Evolutionary conservation across 768 basidiomycete species (phyloP).

Genomic region (Steccherinum ochraceum): DNA sequence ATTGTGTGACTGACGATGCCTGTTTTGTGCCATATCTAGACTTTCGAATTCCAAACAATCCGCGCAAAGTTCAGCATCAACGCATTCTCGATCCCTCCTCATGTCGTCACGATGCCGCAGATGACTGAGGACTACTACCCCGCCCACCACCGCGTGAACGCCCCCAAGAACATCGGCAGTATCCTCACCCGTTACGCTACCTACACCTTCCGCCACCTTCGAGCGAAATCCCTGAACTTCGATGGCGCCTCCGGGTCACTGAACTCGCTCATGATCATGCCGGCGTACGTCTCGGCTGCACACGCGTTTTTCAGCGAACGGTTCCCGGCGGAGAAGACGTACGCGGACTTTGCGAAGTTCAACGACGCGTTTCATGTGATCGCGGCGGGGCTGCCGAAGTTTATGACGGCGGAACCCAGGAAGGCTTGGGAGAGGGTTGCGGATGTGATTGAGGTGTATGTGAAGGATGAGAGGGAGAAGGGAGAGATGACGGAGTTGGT

Average conservation of each 20-base stretch:
- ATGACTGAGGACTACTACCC: constrained; percentile 10
- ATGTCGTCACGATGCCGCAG: neutral
- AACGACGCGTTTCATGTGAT: constrained; percentile 16
- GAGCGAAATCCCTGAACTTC: constrained; percentile 1
- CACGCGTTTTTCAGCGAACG: constrained; percentile 15
- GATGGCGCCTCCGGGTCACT: constrained; percentile 3
- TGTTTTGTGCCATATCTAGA: too few species aligned
- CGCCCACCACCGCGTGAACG: constrained; percentile 10
- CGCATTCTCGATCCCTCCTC: constrained; percentile 11
- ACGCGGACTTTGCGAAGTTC: constrained; percentile 13
- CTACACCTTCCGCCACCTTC: constrained; percentile 5
- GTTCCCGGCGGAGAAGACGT: constrained; percentile 13
- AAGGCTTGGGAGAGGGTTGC: constrained; percentile 12
- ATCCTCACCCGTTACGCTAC: constrained; percentile 9
- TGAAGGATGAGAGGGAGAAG: neutral
- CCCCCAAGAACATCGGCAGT: constrained; percentile 7
- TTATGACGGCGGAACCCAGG: constrained; percentile 10
- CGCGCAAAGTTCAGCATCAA: constrained; percentile 10
- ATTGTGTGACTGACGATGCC: neutral
- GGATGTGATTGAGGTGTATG: constrained; percentile 7
- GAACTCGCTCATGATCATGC: constrained; percentile 9
- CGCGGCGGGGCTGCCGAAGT: constrained; percentile 10
- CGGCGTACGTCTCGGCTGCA: constrained; percentile 13
- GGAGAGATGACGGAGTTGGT: constrained; percentile 5
- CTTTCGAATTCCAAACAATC: constrained; percentile 11